Conservation (phyloP, 768 basidiomycete genomes). For the Suillus luteus region DNA sequence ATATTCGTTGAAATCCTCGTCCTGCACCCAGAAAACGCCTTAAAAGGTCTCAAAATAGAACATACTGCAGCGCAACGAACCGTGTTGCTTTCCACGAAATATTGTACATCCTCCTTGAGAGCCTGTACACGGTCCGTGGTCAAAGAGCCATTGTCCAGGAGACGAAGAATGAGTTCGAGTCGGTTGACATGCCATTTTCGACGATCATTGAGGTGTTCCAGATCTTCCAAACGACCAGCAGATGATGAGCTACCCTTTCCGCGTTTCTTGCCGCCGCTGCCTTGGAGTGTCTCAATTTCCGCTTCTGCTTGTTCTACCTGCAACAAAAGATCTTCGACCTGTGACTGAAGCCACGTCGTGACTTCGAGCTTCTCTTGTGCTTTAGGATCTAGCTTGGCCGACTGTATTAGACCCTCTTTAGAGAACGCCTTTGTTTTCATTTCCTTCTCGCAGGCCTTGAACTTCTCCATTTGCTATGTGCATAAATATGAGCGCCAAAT, state of each 20-base stretch:
- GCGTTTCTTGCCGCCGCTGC: slow-evolving; percentile 75
- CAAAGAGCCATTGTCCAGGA: slow-evolving; percentile 93
- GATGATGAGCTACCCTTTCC: slow-evolving; percentile 66
- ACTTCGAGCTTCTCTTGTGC: slow-evolving; percentile 95
- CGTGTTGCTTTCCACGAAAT: slow-evolving; percentile 95
- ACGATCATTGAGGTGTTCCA: slow-evolving; percentile 90
- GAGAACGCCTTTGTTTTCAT: slow-evolving; percentile 99
- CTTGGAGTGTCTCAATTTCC: slow-evolving; percentile 86
- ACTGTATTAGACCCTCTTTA: slow-evolving; percentile 95
- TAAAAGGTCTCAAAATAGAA: slow-evolving; percentile 19
- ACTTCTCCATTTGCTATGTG: slow-evolving; percentile 99
- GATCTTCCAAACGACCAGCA: slow-evolving; percentile 74
- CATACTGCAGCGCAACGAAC: slow-evolving; percentile 51
- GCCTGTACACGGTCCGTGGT: slow-evolving; percentile 75
- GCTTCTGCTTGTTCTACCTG: slow-evolving; percentile 96
- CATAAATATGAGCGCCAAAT: slow-evolving; percentile 13
- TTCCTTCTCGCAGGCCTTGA: slow-evolving; percentile 99
- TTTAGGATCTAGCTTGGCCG: slow-evolving; percentile 92
- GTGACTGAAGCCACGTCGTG: slow-evolving; percentile 81
- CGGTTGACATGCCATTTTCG: slow-evolving; percentile 94
- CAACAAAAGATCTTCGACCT: slow-evolving; percentile 89
- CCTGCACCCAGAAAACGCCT: slow-evolving; percentile 49
- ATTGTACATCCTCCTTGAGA: slow-evolving; percentile 92
- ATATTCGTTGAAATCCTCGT: slow-evolving; percentile 97
- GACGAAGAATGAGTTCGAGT: slow-evolving; percentile 88